Base-by-base conservation (phyloP, 2,329 filamentous ascomycete genomes). In the Fusarium secorum region DNA sequence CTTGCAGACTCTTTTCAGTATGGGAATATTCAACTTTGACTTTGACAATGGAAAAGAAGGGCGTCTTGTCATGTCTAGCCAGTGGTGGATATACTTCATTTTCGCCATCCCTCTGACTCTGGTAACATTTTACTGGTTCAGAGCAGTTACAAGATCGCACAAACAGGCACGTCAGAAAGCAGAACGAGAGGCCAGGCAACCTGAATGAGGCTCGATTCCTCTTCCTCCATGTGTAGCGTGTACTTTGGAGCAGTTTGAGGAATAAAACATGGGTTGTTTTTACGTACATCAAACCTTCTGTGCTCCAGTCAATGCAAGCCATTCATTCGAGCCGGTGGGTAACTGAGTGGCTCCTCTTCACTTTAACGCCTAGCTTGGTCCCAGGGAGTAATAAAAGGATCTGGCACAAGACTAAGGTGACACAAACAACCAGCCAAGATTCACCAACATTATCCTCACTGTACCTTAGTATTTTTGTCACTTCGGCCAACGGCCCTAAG, bases 401-500 rank as follows among this genome's bases (percentile, higher is more conserved):
- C 13, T 15, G 13, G 13, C 13, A 0, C 3, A 9, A 11, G 6
- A 13, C 38, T 14, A 6, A 4, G 24, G 1, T 5, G 24, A 28
- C 9, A n/a, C 0, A 45, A 45, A n/a, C n/a, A n/a, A n/a, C n/a
- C n/a, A n/a, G n/a, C n/a, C n/a, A n/a, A n/a, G n/a, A n/a, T n/a
- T n/a, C n/a, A n/a, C n/a, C n/a, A n/a, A n/a, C n/a, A n/a, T n/a
- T n/a, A n/a, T n/a, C n/a, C n/a, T n/a, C n/a, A 2, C 3, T 7
- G 3, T 28, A 5, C 4, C 18, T 20, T 20, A 11, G 0, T 18
- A 2, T 11, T 45, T 45, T 11, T 28, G 13, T 28, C 13, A 3
- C 0, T 1, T 18, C 9, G 4, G 3, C 3, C 11, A 7, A 7
- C 9, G 4, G 24, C 13, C 9, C 18, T 3, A 28, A n/a, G 13